These are phyloP conservation scores for Straminergon stramineum DNA, from an alignment of 225 moss, liverwort and hornwort species.

Conservation along the genomic window DNA sequence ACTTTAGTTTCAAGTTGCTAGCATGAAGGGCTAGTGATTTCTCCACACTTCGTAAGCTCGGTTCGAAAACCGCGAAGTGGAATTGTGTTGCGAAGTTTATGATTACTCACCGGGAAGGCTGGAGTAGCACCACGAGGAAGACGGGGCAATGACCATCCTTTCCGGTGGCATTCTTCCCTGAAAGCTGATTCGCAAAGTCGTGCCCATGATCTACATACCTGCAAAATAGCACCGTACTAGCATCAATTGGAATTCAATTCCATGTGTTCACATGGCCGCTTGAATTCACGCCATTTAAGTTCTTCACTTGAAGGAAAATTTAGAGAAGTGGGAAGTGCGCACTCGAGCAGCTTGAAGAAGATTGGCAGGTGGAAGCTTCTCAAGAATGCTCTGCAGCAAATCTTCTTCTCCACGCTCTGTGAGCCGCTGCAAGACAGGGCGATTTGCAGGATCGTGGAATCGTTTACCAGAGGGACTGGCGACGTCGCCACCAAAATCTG, in stretches of 20 bases:
- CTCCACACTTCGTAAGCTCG: not conserved
- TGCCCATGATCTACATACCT: conserved; percentile 54
- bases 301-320: not conserved
- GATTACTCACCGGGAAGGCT: conserved; percentile 29
- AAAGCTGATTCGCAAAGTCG: conserved; percentile 40
- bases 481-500: conserved; percentile 1
- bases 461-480: conserved; percentile 5
- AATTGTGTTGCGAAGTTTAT: not conserved
- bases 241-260: not conserved
- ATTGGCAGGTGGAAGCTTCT: conserved; percentile 40
- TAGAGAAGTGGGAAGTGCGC: not conserved
- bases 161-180: conserved; percentile 33
- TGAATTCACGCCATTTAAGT: not conserved
- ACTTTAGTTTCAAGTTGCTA: not conserved
- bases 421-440: conserved; percentile 30
- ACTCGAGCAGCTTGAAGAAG: conserved; percentile 49
- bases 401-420: conserved; percentile 50
- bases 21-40: not conserved
- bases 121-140: conserved; percentile 46
- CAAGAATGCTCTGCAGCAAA: conserved; percentile 39
- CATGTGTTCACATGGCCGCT: not conserved
- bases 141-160: conserved; percentile 52
- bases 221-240: not conserved
- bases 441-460: not conserved
- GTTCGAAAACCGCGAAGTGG: not conserved